Percentiles rank a stretch among this genome's conserved stretches.
Conservation (phyloP, 2,329 filamentous ascomycete species). For the Pleomassaria siparia region DNA sequence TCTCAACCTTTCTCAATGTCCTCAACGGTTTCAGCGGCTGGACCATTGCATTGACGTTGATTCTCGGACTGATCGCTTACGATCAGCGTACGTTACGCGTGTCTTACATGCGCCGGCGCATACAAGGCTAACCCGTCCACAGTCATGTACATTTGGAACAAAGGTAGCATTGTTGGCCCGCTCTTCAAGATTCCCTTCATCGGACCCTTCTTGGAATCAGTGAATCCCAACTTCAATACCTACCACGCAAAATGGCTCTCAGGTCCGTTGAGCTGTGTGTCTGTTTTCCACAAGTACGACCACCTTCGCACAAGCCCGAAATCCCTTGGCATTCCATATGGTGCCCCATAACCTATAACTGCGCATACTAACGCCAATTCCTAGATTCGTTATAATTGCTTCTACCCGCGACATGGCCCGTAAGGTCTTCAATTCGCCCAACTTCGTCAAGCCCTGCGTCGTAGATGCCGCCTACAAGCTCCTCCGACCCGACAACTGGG, state of each 20-base stretch:
- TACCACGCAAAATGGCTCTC: constrained; percentile 91
- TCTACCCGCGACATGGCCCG: constrained; percentile 91
- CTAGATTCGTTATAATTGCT: constrained; percentile 91
- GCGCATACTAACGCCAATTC: constrained; percentile 9
- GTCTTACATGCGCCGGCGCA: background rate
- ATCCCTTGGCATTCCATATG: background rate
- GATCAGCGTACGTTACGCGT: constrained; percentile 72
- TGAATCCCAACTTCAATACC: constrained; percentile 85
- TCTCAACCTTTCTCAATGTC: constrained; percentile 34
- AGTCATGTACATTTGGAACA: constrained; percentile 48
- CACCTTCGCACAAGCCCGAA: background rate
- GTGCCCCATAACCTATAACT: background rate
- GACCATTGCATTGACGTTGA: constrained; percentile 69
- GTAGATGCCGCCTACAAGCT: constrained; percentile 95
- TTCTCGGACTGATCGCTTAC: constrained; percentile 74
- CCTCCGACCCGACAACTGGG: constrained; percentile 87
- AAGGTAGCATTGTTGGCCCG: constrained; percentile 48
- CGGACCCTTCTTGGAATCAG: constrained; percentile 86
- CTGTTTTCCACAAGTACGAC: constrained; percentile 91
- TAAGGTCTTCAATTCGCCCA: constrained; percentile 91
- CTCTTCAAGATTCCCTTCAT: constrained; percentile 55
- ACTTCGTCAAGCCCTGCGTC: constrained; percentile 89
- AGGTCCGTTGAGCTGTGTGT: constrained; percentile 89
- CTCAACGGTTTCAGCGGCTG: constrained; percentile 50
- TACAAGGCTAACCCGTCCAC: constrained; percentile 6